phyloP scores from a whole-genome alignment of 345 rosid species.

The Chamaenerion angustifolium region DNA sequence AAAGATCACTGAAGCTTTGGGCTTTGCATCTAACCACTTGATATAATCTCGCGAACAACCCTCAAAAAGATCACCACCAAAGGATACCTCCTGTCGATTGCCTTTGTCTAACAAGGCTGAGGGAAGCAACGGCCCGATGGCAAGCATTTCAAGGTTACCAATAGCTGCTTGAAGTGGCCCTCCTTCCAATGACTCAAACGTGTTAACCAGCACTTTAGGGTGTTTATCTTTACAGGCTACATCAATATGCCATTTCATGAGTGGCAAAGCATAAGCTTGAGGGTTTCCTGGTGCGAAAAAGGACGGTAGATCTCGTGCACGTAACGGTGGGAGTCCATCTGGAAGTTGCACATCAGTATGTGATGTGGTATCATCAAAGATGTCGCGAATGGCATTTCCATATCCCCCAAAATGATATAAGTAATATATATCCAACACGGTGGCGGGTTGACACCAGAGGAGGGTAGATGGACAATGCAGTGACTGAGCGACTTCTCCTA shows the following conservation, averaged over 20 bases:
- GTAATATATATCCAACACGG: constrained; percentile 41
- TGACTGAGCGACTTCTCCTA: constrained; percentile 28
- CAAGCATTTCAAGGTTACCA: not conserved
- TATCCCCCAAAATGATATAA: constrained; percentile 32
- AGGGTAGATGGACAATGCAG: constrained; percentile 19
- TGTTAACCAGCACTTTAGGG: constrained; percentile 6
- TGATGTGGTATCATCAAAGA: constrained; percentile 4
- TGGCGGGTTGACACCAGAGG: constrained; percentile 60
- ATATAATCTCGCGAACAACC: constrained; percentile 1
- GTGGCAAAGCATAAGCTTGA: not conserved
- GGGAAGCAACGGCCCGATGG: constrained; percentile 6
- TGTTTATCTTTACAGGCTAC: not conserved
- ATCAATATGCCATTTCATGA: constrained; percentile 5
- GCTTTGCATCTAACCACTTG: constrained; percentile 7
- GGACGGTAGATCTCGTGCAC: constrained; percentile 37
- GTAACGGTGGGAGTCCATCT: constrained; percentile 23
- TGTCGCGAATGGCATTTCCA: constrained; percentile 10
- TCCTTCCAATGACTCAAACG: constrained; percentile 8
- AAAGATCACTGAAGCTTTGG: constrained; percentile 1
- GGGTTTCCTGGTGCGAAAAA: constrained; percentile 20
- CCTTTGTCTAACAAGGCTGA: not conserved
- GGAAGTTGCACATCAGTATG: constrained; percentile 31
- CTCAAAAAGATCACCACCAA: not conserved
- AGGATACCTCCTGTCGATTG: not conserved
- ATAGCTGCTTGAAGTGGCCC: not conserved